A percentile compares a stretch with the other conserved stretches of the same genome.
Conservation (phyloP, 257 asterid species). For the Primulina tabacum region DNA sequence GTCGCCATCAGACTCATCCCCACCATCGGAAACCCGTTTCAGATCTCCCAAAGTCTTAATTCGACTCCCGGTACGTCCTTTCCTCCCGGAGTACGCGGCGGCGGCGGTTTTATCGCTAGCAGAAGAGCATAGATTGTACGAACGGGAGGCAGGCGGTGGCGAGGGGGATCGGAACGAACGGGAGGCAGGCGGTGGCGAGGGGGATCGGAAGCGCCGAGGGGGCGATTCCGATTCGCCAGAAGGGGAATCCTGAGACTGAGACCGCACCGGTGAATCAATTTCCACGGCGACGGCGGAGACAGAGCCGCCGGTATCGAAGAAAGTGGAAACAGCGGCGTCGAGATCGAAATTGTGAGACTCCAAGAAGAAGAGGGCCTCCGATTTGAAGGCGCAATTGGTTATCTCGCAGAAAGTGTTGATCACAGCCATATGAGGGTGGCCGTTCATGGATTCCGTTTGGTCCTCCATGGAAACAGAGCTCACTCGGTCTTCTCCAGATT, state of each 20-base stretch:
- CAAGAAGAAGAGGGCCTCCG: constrained; percentile 73
- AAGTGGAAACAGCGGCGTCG: constrained; percentile 85
- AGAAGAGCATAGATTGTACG: constrained; percentile 46
- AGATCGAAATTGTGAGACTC: constrained; percentile 85
- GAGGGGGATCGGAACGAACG: constrained; percentile 51
- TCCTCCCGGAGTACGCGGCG: constrained; percentile 28
- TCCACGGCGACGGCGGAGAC: constrained; percentile 21
- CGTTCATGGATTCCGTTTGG: constrained; percentile 20
- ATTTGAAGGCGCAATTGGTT: constrained; percentile 56
- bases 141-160: constrained; percentile 40
- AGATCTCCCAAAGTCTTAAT: constrained; percentile 68
- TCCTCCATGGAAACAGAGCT: constrained; percentile 4
- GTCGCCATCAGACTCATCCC: constrained; percentile 51
- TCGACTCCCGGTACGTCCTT: constrained; percentile 37
- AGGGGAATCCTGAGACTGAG: constrained; percentile 42
- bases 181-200: constrained; percentile 41
- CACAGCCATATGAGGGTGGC: constrained; percentile 38
- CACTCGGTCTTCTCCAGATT: no score
- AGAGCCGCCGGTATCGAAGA: constrained; percentile 48
- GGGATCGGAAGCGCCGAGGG: constrained; percentile 47
- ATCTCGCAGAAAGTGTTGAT: constrained; percentile 69
- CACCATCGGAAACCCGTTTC: constrained; percentile 44
- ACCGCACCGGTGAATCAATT: constrained; percentile 16
- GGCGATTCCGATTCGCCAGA: constrained; percentile 36
- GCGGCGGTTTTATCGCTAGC: constrained; percentile 32